Evolutionary conservation across 2,329 filamentous ascomycete genomes (phyloP).

Genomic region (Talaromyces sp.): DNA sequence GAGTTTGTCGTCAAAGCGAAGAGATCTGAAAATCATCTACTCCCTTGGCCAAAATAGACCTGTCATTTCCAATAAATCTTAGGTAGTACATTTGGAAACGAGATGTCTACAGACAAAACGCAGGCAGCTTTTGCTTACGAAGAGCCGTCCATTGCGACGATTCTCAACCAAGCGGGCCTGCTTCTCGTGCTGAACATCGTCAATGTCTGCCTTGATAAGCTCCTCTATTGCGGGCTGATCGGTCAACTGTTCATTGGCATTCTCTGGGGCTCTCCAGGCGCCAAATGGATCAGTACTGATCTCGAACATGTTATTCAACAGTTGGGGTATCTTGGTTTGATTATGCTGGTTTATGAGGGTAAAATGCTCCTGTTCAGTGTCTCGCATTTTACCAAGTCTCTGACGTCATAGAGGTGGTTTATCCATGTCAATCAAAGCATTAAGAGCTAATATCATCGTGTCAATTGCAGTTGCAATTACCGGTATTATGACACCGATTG

Average conservation of each 20-base stretch:
- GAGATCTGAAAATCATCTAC: background rate
- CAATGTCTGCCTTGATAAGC: conserved; percentile 56
- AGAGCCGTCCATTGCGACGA: conserved; percentile 58
- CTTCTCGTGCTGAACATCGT: conserved; percentile 60
- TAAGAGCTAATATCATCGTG: conserved; percentile 60
- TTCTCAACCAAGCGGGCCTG: conserved; percentile 62
- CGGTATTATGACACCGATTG: conserved; percentile 63
- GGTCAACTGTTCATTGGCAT: conserved; percentile 70
- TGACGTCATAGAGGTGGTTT: conserved; percentile 44
- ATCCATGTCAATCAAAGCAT: conserved; percentile 50
- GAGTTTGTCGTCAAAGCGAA: too few species aligned
- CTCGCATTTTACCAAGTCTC: background rate
- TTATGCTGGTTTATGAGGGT: conserved; percentile 70
- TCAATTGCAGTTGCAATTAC: conserved; percentile 63
- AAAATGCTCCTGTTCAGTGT: background rate
- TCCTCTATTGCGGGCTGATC: conserved; percentile 67
- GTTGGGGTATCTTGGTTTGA: conserved; percentile 69
- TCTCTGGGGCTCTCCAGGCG: conserved; percentile 66
- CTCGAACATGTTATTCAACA: conserved; percentile 58
- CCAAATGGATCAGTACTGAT: conserved; percentile 54
- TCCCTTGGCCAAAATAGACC: background rate
- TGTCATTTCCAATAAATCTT: too few species aligned
- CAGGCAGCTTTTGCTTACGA: conserved; percentile 53
- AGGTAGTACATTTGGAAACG: too few species aligned
- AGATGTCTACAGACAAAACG: conserved; percentile 14